Evolutionary conservation across 73 alveolate genomes (phyloP).

Genomic region (Urostyla sp.): DNA sequence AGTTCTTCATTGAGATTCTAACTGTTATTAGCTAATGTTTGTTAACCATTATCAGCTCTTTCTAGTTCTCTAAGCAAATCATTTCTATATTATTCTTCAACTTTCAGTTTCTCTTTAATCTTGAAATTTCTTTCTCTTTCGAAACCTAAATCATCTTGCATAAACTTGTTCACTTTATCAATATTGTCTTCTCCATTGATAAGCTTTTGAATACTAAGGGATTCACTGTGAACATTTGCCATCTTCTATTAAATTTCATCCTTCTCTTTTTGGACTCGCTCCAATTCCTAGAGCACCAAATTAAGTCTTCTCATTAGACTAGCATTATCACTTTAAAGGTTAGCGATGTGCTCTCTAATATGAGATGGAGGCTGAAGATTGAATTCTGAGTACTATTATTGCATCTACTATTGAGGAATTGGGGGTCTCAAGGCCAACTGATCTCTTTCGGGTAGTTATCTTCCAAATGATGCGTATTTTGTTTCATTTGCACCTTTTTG

Average conservation of each 20-base stretch:
- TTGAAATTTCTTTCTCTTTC: constrained; percentile 50
- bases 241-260: constrained; percentile 2
- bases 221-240: not conserved
- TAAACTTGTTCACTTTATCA: constrained; percentile 29
- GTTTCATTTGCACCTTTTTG: no score
- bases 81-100: not conserved
- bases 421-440: no score
- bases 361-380: constrained; percentile 5
- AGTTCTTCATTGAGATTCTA: not conserved
- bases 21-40: not conserved
- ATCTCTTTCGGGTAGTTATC: no score
- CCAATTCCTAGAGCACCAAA: constrained; percentile 25
- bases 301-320: constrained; percentile 47
- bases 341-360: constrained; percentile 23
- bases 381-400: not conserved
- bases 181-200: constrained; percentile 35
- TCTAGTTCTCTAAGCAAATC: constrained; percentile 4
- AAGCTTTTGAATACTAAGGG: constrained; percentile 8
- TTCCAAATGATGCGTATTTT: no score
- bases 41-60: not conserved
- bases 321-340: constrained; percentile 30
- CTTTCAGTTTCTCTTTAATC: constrained; percentile 26
- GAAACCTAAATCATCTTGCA: constrained; percentile 33
- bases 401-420: no score
- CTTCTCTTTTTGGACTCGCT: constrained; percentile 42